Evolutionary conservation across 2,329 filamentous ascomycete species (phyloP), one percentile per base, ranked within the genome.

Genomic region (Domatiomyces catenatus): DNA sequence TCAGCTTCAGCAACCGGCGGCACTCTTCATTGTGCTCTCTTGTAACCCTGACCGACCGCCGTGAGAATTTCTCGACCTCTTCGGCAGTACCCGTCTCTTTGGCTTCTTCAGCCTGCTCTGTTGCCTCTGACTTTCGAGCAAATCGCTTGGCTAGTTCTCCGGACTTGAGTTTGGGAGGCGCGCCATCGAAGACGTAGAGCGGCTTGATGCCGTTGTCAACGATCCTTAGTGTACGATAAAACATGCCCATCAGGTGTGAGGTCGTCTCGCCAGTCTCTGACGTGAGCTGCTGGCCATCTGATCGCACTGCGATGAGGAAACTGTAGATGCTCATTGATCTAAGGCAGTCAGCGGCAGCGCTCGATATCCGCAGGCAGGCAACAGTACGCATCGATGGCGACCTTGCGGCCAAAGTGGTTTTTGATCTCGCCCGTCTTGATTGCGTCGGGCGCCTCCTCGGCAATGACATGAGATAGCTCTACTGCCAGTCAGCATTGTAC

Each of bases 201-300:
- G 92, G 92, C 66, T 98, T 98, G 72, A 98, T 96, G 52, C 92
- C 92, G 62, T 95, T 96, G 70, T 98, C 92, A 62, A 96, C 86
- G 72, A 98, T 96, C 61, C 92, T 88, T 5, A 98, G 76, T 2
- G 92, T 98, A 61, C 92, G 89, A 74, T 98, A 98, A 74, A 98
- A 98, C 81, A 98, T 90, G 63, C 92, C 92, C 89, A 98, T 96
- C 15, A 98, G 73, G 67, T 98, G 92, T 17, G 92, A 98, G 0
- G 92, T 98, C 1, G 92, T 98, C 68, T 96, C 88, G 62, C 92
- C 92, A 48, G 82, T 83, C 63, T 98, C 92, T 68, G 83, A 93
- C 77, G 83, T 96, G 61, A 98, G 82, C 69, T 95, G 88, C 67
- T 98, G 87, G 60, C 92, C 92, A 61, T 94, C 88, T 62, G 89